Evolutionary conservation across 306 rosid genomes (phyloP), one percentile per base, ranked within the genome.

Genomic region (Dalbergia cultrata): DNA sequence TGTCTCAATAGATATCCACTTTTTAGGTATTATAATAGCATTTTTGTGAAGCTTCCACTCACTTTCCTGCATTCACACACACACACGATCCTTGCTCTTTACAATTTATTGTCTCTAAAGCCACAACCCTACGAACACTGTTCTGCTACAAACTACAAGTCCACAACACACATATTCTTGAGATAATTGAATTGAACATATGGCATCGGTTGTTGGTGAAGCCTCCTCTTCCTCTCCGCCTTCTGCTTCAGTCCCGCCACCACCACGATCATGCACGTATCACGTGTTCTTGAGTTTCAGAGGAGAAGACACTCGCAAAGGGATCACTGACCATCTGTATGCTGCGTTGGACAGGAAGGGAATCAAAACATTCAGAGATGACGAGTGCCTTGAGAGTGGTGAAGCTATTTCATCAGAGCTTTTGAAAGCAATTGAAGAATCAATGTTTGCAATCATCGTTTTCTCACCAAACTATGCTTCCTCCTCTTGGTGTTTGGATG

Each of bases 251-350:
- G 2, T 43, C 0, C 49, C 49, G 9, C 57, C 18, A 2, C 19
- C 17, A 52, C n/a, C 31, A 1, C 31, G 19, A 31, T 13, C 43
- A 62, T 33, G 22, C 10, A 33, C 19, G 1, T 14, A 62, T 5
- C 19, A 62, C 6, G 21, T 62, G 17, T 62, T 62, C 19, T 62
- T 35, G 49, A 64, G 70, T 64, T 64, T 64, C 17, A 64, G 70
- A 13, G 70, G 70, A 35, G 11, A 26, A 26, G 31, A 35, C 69
- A 64, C 69, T 16, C 49, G 68, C 9, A 33, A 13, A 13, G 59
- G 59, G 6, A 1, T 47, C 5, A 47, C 14, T 10, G 53, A 6
- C 10, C 53, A 47, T 11, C 53, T 47, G 16, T 0, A 4, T 47
- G 53, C 53, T 10, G 11, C 16, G 1, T 10, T 47, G 4, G 53